Conservation (phyloP, 176 grass and related monocot species). For the Cenchrus fungigraminus region DNA sequence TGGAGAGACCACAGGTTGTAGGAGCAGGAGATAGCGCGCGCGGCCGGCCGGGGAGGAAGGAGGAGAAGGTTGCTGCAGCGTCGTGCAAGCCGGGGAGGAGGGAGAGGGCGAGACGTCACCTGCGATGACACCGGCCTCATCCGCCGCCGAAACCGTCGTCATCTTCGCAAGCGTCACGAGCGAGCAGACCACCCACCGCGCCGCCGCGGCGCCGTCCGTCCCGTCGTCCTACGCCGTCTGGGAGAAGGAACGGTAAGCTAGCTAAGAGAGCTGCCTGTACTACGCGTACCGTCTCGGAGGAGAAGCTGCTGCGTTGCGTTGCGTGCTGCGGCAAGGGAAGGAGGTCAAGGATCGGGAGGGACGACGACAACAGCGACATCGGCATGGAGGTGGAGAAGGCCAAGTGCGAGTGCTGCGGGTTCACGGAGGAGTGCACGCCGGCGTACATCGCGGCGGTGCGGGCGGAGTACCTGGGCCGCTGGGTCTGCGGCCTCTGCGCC, state of each 20-base stretch:
- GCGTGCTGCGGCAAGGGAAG: neutral
- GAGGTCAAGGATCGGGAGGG: neutral
- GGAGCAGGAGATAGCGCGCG: constrained; percentile 6
- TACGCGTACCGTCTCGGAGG: too few species aligned
- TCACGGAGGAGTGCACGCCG: constrained; percentile 88
- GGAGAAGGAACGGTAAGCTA: constrained; percentile 77
- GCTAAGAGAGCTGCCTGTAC: neutral
- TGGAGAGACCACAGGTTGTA: neutral
- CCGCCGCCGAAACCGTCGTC: neutral
- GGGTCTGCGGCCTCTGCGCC: constrained; percentile 81
- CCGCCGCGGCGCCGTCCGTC: constrained; percentile 42
- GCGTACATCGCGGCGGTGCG: constrained; percentile 73
- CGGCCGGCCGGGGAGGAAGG: neutral
- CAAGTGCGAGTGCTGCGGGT: constrained; percentile 78
- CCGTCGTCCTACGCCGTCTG: constrained; percentile 67
- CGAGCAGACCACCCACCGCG: constrained; percentile 39
- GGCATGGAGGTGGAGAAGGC: constrained; percentile 63
- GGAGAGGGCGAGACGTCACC: constrained; percentile 23
- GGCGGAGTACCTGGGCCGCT: constrained; percentile 57
- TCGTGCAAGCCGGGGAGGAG: neutral
- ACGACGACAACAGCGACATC: too few species aligned
- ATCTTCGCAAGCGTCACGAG: neutral
- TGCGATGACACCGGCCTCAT: constrained; percentile 66
- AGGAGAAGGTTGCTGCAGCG: neutral
- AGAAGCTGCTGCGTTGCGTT: neutral